phyloP scores from a whole-genome alignment of 306 rosid species.

The Vicia faba region DNA sequence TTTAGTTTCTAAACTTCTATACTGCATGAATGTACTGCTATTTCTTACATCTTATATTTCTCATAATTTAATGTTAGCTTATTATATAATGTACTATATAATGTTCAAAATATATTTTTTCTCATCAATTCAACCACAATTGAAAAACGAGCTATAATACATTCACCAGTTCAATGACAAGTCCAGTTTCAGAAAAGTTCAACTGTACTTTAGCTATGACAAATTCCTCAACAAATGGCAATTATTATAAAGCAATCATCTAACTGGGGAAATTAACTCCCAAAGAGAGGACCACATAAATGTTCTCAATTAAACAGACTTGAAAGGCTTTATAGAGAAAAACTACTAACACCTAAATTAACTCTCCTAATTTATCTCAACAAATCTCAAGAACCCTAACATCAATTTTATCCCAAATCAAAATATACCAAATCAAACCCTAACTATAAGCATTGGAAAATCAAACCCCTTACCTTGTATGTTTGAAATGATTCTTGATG shows the following conservation, averaged over 20 bases:
- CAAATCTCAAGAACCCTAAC: too few relatives aligned
- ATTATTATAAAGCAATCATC: conserved; percentile 1
- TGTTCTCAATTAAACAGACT: not conserved
- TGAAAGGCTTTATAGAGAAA: conserved; percentile 35
- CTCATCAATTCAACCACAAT: not conserved
- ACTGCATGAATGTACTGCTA: too few relatives aligned
- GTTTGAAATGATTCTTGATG: too few relatives aligned
- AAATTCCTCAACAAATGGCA: conserved; percentile 9
- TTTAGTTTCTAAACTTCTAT: too few relatives aligned
- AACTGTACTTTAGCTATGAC: not conserved
- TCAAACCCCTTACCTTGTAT: too few relatives aligned
- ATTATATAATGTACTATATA: not conserved
- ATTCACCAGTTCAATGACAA: not conserved
- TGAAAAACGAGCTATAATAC: not conserved
- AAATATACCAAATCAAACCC: too few relatives aligned
- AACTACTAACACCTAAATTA: conserved; percentile 66
- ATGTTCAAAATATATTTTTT: not conserved
- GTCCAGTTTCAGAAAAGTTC: not conserved
- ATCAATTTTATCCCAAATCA: too few relatives aligned
- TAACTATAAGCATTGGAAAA: too few relatives aligned
- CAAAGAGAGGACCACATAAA: conserved; percentile 1
- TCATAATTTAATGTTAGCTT: not conserved
- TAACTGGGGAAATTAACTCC: conserved; percentile 14
- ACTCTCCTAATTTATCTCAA: too few relatives aligned
- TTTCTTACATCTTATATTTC: not conserved